Evolutionary conservation across 2,329 filamentous ascomycete species (phyloP).

Genomic region (Cladophialophora yegresii): DNA sequence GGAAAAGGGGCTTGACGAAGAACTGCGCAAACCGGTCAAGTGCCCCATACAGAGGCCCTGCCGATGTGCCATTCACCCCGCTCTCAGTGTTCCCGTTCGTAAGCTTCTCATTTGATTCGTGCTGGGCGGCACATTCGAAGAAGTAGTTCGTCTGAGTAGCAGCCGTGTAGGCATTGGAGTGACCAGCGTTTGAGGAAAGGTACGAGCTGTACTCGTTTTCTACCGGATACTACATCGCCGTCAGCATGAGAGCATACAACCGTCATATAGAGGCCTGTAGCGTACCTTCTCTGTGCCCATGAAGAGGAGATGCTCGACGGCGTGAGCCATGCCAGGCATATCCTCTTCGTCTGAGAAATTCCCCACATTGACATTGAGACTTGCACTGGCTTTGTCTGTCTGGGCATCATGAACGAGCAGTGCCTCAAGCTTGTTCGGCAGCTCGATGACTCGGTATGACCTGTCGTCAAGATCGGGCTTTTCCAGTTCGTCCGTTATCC

Average conservation of each 20-base stretch:
- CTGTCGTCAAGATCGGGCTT: slow-evolving; percentile 83
- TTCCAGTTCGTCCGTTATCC: slow-evolving; percentile 71
- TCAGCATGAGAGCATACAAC: slow-evolving; percentile 9
- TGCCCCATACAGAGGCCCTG: slow-evolving; percentile 70
- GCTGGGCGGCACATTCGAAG: slow-evolving; percentile 87
- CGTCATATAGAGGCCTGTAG: background rate
- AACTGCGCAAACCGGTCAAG: slow-evolving; percentile 93
- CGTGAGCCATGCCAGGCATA: slow-evolving; percentile 94
- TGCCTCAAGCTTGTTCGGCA: slow-evolving; percentile 85
- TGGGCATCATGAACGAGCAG: slow-evolving; percentile 90
- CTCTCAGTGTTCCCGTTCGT: slow-evolving; percentile 27
- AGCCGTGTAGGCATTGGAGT: slow-evolving; percentile 93
- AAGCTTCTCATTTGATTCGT: slow-evolving; percentile 45
- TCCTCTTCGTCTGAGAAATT: slow-evolving; percentile 90
- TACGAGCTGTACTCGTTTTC: slow-evolving; percentile 97
- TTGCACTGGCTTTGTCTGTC: slow-evolving; percentile 94
- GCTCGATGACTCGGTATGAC: slow-evolving; percentile 79
- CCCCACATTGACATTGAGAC: slow-evolving; percentile 92
- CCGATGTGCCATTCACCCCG: slow-evolving; percentile 25
- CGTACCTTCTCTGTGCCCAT: slow-evolving; percentile 93
- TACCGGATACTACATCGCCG: slow-evolving; percentile 67
- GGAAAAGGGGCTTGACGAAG: slow-evolving; percentile 84
- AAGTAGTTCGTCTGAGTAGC: slow-evolving; percentile 96
- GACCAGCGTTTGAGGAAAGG: slow-evolving; percentile 82
- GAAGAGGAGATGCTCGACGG: slow-evolving; percentile 93